phyloP scores from a whole-genome alignment of 768 basidiomycete genomes.

The Basidioascus undulatus region DNA sequence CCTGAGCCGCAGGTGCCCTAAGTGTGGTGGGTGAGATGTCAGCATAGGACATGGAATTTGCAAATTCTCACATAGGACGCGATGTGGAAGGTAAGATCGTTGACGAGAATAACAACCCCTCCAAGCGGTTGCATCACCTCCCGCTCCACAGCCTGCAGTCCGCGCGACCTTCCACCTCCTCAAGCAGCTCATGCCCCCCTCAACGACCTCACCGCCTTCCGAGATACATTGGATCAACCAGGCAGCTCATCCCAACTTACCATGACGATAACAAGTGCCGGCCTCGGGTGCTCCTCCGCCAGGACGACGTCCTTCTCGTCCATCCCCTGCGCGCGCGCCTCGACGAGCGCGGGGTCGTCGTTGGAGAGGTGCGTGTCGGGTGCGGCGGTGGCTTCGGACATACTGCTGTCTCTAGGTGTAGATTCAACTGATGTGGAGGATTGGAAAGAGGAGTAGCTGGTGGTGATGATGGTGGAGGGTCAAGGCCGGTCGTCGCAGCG shows the following conservation, averaged over 20 bases:
- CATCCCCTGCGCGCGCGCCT: no score
- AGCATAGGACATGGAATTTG: not conserved
- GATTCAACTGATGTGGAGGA: no score
- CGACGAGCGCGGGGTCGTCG: no score
- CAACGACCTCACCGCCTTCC: no score
- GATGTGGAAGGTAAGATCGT: conserved; percentile 5
- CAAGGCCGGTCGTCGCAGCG: no score
- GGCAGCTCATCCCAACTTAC: conserved; percentile 8
- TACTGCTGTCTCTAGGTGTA: no score
- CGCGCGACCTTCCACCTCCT: conserved; percentile 54
- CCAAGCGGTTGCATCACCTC: not conserved
- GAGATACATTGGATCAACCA: no score
- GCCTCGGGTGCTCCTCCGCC: conserved; percentile 3
- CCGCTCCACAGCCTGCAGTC: conserved; percentile 29
- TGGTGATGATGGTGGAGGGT: no score
- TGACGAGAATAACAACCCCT: conserved; percentile 15
- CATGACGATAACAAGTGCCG: conserved; percentile 22
- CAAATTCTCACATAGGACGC: not conserved
- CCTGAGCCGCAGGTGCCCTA: conserved; percentile 1
- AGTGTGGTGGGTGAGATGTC: not conserved
- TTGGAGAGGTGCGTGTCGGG: no score
- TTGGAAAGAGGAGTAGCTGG: no score
- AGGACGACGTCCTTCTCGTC: no score
- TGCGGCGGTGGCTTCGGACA: no score
- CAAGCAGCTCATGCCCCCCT: not conserved